These are phyloP conservation scores for Escallonia herrerae DNA, from an alignment of 129 eudicot genomes.

Conservation along the genomic window DNA sequence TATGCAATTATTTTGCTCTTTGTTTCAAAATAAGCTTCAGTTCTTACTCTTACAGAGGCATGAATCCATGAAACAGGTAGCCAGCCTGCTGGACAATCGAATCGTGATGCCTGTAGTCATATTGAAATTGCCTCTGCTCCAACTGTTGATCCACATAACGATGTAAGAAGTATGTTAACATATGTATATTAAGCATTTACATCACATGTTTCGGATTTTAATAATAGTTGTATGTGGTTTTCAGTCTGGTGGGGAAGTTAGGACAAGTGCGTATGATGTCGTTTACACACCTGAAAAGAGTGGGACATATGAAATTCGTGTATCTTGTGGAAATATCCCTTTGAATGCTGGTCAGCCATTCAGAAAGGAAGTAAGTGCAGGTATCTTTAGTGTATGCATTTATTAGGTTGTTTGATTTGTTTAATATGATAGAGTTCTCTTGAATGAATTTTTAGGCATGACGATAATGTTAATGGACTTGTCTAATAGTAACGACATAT, in stretches of 20 bases:
- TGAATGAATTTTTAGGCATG: no score
- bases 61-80: conserved; percentile 34
- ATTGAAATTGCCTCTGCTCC: conserved; percentile 33
- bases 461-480: no score
- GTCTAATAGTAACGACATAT: no score
- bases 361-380: conserved; percentile 60
- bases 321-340: conserved; percentile 73
- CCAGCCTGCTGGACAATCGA: conserved; percentile 18
- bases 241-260: conserved; percentile 38
- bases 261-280: conserved; percentile 54
- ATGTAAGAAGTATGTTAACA: conserved; percentile 25
- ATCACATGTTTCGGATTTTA: neutral
- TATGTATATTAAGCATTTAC: neutral
- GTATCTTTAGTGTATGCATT: conserved; percentile 20
- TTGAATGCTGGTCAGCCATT: conserved; percentile 54
- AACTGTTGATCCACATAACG: no score
- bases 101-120: conserved; percentile 17
- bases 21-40: neutral
- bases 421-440: no score
- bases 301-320: conserved; percentile 46
- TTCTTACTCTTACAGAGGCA: conserved; percentile 5
- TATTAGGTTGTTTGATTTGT: no score
- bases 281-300: conserved; percentile 50
- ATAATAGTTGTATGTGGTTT: conserved; percentile 3
- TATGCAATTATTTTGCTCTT: neutral